Evolutionary conservation across 371 early-diverging fungal species (phyloP).

Genomic region (Rhizoclosmatium hyalinum): DNA sequence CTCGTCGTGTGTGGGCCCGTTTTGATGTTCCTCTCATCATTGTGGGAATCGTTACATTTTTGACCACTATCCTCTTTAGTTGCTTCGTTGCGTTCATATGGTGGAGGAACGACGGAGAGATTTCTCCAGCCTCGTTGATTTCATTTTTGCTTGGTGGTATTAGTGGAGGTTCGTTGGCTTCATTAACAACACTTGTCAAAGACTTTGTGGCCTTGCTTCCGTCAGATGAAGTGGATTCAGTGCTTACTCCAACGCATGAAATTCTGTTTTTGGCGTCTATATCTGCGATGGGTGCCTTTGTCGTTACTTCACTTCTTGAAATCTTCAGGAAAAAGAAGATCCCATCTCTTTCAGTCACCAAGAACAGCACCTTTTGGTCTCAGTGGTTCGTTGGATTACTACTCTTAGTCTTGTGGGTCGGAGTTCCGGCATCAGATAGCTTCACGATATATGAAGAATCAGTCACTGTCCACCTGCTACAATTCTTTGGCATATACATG

Average conservation of each 20-base stretch:
- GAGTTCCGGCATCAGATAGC: constrained; percentile 83
- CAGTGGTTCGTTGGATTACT: constrained; percentile 33
- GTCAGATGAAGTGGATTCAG: constrained; percentile 36
- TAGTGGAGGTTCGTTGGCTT: constrained; percentile 23
- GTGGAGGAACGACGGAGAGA: constrained; percentile 11
- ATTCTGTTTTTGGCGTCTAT: constrained; percentile 28
- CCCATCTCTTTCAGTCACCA: background rate
- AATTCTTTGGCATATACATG: constrained; percentile 63
- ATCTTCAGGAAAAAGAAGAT: background rate
- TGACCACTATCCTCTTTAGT: constrained; percentile 24
- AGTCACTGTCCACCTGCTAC: constrained; percentile 68
- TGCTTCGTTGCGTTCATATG: constrained; percentile 19
- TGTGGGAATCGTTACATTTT: constrained; percentile 42
- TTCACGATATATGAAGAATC: constrained; percentile 88
- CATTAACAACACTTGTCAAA: constrained; percentile 16
- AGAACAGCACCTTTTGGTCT: background rate
- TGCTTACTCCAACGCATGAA: constrained; percentile 38
- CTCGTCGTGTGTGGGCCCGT: constrained; percentile 89
- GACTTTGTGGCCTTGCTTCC: background rate
- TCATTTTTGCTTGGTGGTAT: constrained; percentile 24
- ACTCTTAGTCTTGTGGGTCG: constrained; percentile 61
- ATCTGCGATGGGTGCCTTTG: constrained; percentile 28
- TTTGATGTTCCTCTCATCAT: constrained; percentile 73
- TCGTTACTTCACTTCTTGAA: constrained; percentile 7
- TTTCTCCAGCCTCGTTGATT: constrained; percentile 4